Percentiles rank a stretch among this genome's conserved stretches.
phyloP scores from a whole-genome alignment of 139 green algal species.

The Chlorella sp. region DNA sequence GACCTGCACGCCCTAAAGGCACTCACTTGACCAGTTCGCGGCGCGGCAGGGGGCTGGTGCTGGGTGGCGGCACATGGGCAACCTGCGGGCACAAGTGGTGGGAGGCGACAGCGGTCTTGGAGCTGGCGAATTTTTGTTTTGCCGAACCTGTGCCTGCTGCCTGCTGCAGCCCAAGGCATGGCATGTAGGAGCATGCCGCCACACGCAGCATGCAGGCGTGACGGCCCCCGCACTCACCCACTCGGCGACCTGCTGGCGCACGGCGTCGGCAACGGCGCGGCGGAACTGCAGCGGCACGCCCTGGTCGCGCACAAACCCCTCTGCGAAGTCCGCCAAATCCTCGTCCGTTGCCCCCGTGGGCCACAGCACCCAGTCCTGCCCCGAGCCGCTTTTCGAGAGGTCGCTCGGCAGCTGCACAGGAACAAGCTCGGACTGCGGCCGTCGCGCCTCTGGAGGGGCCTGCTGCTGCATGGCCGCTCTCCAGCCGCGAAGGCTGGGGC shows the following conservation, averaged over 20 bases:
- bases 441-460: not conserved
- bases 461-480: not conserved
- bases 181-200: too few species aligned
- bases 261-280: not conserved
- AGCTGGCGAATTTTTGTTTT: too few species aligned
- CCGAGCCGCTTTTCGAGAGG: not conserved
- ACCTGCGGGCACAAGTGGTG: not conserved
- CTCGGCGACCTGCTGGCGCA: not conserved
- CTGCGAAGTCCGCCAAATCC: not conserved
- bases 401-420: not conserved
- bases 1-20: not conserved
- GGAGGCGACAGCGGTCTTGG: too few species aligned
- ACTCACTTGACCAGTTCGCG: constrained; percentile 20
- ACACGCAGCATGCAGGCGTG: too few species aligned
- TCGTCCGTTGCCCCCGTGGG: not conserved
- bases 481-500: not conserved
- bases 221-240: not conserved
- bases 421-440: constrained; percentile 1
- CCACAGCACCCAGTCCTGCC: constrained; percentile 29
- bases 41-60: not conserved
- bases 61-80: constrained; percentile 4
- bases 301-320: constrained; percentile 11
- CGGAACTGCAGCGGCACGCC: constrained; percentile 3
- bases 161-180: too few species aligned
- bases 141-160: too few species aligned